Conservation (phyloP, 2,329 filamentous ascomycete species). For the Sarocladium strictum region DNA sequence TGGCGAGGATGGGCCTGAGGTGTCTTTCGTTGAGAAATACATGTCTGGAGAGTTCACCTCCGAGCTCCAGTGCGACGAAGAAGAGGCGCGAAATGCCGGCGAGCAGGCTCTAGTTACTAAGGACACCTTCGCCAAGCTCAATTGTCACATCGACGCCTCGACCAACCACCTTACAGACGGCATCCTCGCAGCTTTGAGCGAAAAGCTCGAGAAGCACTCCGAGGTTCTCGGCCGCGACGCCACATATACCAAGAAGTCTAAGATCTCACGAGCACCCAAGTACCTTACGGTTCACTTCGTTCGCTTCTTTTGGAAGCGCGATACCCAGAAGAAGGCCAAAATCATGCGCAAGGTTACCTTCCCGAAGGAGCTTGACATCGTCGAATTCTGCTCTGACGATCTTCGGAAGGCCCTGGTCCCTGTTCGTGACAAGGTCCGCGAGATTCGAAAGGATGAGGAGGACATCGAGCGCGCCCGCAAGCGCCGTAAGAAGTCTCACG, state of each 20-base stretch:
- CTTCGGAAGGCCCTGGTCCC: conserved; percentile 77
- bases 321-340: conserved; percentile 97
- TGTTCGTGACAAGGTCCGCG: conserved; percentile 92
- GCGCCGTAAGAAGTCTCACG: conserved; percentile 67
- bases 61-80: conserved; percentile 76
- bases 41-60: conserved; percentile 79
- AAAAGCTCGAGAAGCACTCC: conserved; percentile 88
- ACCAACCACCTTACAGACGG: conserved; percentile 92
- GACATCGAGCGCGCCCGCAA: conserved; percentile 90
- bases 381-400: conserved; percentile 93
- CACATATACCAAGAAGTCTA: conserved; percentile 83
- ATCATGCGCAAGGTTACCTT: conserved; percentile 99
- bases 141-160: conserved; percentile 85
- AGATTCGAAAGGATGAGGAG: conserved; percentile 90
- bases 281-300: conserved; percentile 97
- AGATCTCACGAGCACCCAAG: conserved; percentile 84
- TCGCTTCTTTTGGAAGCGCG: conserved; percentile 95
- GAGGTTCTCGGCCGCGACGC: conserved; percentile 71
- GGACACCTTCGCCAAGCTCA: conserved; percentile 84
- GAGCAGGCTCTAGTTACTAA: conserved; percentile 63
- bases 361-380: conserved; percentile 82
- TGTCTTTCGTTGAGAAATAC: conserved; percentile 84
- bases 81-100: conserved; percentile 65
- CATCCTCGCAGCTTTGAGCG: conserved; percentile 71
- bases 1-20: conserved; percentile 38